A percentile compares a stretch with the other conserved stretches of the same genome.
Conservation (phyloP, 169 alveolate genomes). For the Plasmodium falciparum region DNA sequence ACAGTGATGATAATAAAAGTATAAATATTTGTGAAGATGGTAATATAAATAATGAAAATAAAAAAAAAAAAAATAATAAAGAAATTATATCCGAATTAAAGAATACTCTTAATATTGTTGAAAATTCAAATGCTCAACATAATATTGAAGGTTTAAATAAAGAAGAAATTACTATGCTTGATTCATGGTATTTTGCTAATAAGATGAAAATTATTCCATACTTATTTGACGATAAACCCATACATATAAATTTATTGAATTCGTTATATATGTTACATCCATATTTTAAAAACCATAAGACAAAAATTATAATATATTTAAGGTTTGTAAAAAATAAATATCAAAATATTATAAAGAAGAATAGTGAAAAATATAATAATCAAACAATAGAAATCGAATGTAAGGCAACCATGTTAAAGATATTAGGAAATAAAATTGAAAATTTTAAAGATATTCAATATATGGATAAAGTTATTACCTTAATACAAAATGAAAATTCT, state of each 20-base stretch:
- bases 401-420: conserved; percentile 7
- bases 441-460: conserved; percentile 36
- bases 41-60: background rate
- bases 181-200: conserved; percentile 53
- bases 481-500: conserved; percentile 49
- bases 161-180: conserved; percentile 36
- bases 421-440: conserved; percentile 13
- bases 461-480: conserved; percentile 25
- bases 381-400: conserved; percentile 6
- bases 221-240: conserved; percentile 58
- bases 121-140: conserved; percentile 15
- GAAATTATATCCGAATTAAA: conserved; percentile 56
- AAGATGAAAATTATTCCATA: conserved; percentile 65
- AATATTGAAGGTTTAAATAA: conserved; percentile 42
- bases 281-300: conserved; percentile 41
- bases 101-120: conserved; percentile 41
- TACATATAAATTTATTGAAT: conserved; percentile 14
- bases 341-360: conserved; percentile 30
- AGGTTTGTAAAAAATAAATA: conserved; percentile 40
- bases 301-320: conserved; percentile 53
- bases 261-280: conserved; percentile 41
- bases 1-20: conserved; percentile 1
- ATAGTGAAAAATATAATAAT: conserved; percentile 9
- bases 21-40: background rate
- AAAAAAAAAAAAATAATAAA: conserved; percentile 31